Evolutionary conservation across 768 basidiomycete species (phyloP).

Genomic region (Podaxis mareebaensis): DNA sequence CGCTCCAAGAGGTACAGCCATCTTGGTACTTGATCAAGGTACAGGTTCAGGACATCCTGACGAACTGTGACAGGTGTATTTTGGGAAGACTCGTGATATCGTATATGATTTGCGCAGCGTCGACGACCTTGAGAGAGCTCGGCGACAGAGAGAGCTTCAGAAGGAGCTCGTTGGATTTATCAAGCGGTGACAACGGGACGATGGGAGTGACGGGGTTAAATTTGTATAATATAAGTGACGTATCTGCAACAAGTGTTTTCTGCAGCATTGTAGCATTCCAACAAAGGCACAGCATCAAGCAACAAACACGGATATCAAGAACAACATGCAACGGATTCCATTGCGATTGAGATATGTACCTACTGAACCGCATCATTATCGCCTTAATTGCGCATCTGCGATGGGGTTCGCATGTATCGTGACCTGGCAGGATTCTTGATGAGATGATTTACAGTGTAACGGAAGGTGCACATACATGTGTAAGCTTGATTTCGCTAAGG

Average conservation of each 20-base stretch:
- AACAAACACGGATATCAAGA: background rate
- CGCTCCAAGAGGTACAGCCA: slow-evolving; percentile 74
- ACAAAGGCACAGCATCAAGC: background rate
- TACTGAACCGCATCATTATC: slow-evolving; percentile 28
- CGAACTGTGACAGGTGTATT: slow-evolving; percentile 65
- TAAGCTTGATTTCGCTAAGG: slow-evolving; percentile 79
- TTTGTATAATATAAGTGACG: slow-evolving; percentile 3
- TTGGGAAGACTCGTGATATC: slow-evolving; percentile 95
- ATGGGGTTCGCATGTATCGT: slow-evolving; percentile 96
- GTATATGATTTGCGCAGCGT: slow-evolving; percentile 89
- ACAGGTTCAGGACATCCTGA: slow-evolving; percentile 8
- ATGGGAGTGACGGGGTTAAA: background rate
- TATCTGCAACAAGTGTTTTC: background rate
- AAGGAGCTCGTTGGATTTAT: slow-evolving; percentile 89
- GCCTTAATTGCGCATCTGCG: slow-evolving; percentile 67
- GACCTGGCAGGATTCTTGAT: slow-evolving; percentile 43
- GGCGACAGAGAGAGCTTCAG: slow-evolving; percentile 82
- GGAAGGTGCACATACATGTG: slow-evolving; percentile 53
- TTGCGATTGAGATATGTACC: background rate
- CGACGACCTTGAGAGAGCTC: slow-evolving; percentile 81
- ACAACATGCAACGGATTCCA: background rate
- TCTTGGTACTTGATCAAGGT: slow-evolving; percentile 2
- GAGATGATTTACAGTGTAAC: slow-evolving; percentile 14
- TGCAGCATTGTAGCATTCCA: background rate
- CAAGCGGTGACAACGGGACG: slow-evolving; percentile 49